phyloP scores from a whole-genome alignment of 768 basidiomycete species.

The Rhizopogon vesiculosus region DNA sequence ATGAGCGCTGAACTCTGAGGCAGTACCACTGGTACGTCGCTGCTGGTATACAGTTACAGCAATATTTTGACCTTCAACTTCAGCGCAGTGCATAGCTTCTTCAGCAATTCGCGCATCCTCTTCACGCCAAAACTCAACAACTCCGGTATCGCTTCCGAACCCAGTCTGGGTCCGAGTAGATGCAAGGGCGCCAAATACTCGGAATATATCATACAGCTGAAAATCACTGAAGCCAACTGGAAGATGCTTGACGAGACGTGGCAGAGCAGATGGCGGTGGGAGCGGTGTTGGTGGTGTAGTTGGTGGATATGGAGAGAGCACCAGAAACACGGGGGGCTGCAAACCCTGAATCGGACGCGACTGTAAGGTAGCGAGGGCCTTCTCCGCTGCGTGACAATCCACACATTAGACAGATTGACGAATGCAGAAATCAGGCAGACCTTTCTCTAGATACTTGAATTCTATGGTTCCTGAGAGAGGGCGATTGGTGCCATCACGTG shows the following conservation, averaged over 20 bases:
- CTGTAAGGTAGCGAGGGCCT: constrained; percentile 81
- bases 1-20: constrained; percentile 65
- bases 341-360: constrained; percentile 64
- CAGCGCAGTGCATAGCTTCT: constrained; percentile 78
- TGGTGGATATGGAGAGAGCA: constrained; percentile 81
- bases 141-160: constrained; percentile 72
- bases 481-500: constrained; percentile 49
- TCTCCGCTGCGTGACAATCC: constrained; percentile 58
- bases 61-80: constrained; percentile 81
- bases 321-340: constrained; percentile 53
- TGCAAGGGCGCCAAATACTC: constrained; percentile 79
- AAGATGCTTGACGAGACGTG: constrained; percentile 82
- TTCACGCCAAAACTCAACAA: constrained; percentile 86
- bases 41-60: constrained; percentile 76
- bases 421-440: constrained; percentile 36
- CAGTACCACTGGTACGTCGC: constrained; percentile 47
- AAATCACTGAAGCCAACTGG: constrained; percentile 64
- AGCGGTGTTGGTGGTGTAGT: constrained; percentile 71
- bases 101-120: constrained; percentile 78
- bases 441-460: constrained; percentile 79
- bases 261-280: constrained; percentile 71
- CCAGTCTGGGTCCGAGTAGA: constrained; percentile 71
- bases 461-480: constrained; percentile 72
- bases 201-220: constrained; percentile 79
- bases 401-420: constrained; percentile 2